Evolutionary conservation across 768 basidiomycete species (phyloP), one percentile per base, ranked within the genome.

Genomic region (Termitomyces titanicus): DNA sequence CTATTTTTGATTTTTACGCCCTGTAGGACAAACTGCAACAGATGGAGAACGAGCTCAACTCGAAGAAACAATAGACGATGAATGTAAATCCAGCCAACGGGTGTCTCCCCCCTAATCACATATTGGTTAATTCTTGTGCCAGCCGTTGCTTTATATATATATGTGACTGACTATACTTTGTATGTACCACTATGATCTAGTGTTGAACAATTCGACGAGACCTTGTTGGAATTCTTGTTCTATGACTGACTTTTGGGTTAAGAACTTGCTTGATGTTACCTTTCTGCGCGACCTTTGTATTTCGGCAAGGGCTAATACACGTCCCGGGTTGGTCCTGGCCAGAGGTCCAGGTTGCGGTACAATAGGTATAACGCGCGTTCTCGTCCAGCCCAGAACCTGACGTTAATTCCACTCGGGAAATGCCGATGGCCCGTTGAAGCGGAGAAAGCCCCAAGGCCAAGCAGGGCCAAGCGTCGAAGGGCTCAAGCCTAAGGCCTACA

Each of bases 1-100:
- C 22, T 5, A 20, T 22, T 10, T 15, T 40, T 15, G 40, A 33
- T 48, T 22, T 27, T 34, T 10, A 45, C 5, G 48, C 46, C 25
- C 46, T 43, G 12, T 45, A 73, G 70, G 67, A 64, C 29, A 29
- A 50, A 8, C 55, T 70, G 24, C 60, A 66, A 55, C 51, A 62
- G 51, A 49, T 61, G 29, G 64, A 65, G 37, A 29, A 58, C 10
- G 62, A 66, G 49, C 57, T 70, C 13, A 57, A 64, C n/a, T n/a
- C n/a, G 59, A 54, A 66, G 53, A 51, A 65, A 15, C 40, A 52
- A 59, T n/a, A 53, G 58, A 9, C 22, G 44, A 38, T 50, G 51
- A 55, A 49, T 31, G 22, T 6, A 18, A 27, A n/a, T 25, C 7
- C 18, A 20, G 43, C 17, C 9, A 15, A 35, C n/a, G 22, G 12